A percentile compares a stretch with the other conserved stretches of the same genome.
phyloP scores from a whole-genome alignment of 139 green algal species.

The Coelastrella sp. region DNA sequence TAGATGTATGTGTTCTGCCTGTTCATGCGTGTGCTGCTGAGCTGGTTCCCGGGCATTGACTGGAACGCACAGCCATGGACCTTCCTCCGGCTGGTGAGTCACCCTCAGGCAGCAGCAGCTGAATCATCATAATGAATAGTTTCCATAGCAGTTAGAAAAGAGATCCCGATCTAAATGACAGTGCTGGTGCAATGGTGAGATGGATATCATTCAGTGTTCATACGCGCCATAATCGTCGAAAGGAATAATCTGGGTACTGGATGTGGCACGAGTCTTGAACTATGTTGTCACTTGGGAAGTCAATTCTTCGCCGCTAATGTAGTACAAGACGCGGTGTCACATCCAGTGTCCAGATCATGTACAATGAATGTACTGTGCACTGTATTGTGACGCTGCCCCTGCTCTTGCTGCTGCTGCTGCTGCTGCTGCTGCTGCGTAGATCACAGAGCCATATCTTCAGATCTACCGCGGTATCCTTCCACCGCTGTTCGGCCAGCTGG shows the following conservation, averaged over 20 bases:
- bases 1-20: constrained; percentile 96
- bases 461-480: constrained; percentile 95
- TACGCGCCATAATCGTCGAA: no score
- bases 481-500: constrained; percentile 94
- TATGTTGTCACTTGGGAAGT: no score
- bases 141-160: no score
- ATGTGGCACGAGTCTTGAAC: neutral
- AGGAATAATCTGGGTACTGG: neutral
- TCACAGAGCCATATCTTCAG: constrained; percentile 98
- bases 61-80: constrained; percentile 96
- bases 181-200: no score
- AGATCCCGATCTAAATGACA: no score
- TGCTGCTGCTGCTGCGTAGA: constrained; percentile 60
- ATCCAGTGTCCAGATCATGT: neutral
- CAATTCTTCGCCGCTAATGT: no score
- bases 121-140: no score
- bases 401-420: neutral
- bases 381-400: neutral
- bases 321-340: no score
- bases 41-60: constrained; percentile 97
- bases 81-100: constrained; percentile 86
- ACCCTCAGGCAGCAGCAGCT: no score
- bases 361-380: no score
- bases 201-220: no score
- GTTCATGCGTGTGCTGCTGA: constrained; percentile 95